Evolutionary conservation across 2,329 filamentous ascomycete genomes (phyloP), one percentile per base, ranked within the genome.

Genomic region (Claviceps sp.): DNA sequence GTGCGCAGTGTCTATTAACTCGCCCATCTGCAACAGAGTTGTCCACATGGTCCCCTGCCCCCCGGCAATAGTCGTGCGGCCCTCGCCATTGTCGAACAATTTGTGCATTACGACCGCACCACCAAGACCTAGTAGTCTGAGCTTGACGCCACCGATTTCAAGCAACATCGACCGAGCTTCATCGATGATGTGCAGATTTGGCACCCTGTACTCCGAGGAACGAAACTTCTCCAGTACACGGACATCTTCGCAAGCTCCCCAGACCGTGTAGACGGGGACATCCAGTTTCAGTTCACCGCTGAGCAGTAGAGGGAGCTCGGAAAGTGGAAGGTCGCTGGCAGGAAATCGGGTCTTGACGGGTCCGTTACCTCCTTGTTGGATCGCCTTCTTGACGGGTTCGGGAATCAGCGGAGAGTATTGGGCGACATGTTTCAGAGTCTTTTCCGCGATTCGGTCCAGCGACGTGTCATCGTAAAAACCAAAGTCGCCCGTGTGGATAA

Each of bases 21-120:
- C 93, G 50, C 93, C 93, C 86, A 98, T 98, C 71, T 98, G 93
- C 58, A 98, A 72, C 34, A 98, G 75, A 6, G 93, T 98, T 7
- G 93, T 98, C 93, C 93, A 98, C 93, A 98, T 98, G 46, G 93
- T 98, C 56, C 93, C 93, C 69, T 98, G 93, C 19, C 93, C 93
- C 65, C 93, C 93, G 22, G 93, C 93, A 69, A 98, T 98, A 2
- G 94, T 98, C 49, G 93, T 98, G 69, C 91, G 84, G 55, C 93
- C 93, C 65, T 98, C 93, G 51, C 93, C 93, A 60, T 98, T 98
- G 69, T 98, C 93, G 64, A 98, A 98, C 17, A 98, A 81, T 77
- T 98, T 98, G 77, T 98, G 93, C 89, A 98, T 98, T 55, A 98
- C 93, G 5, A 98, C 91, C 6, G 93, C 93, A 62, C 93, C 93